A percentile compares a stretch with the other conserved stretches of the same genome.
phyloP scores from a whole-genome alignment of 305 asterid genomes.

The Caryopteris hybrid region DNA sequence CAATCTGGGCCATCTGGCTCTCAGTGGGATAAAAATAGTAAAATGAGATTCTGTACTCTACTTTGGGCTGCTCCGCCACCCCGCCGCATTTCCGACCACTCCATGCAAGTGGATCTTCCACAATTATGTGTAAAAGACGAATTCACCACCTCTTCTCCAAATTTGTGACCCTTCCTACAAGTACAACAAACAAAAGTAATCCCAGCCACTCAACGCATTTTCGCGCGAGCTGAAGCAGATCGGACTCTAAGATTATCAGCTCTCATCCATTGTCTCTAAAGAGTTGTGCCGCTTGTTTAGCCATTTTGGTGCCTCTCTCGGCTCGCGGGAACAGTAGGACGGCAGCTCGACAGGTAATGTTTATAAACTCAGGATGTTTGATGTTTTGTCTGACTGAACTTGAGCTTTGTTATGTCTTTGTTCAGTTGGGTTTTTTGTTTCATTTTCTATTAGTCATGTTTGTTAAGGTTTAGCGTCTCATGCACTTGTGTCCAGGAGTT shows the following conservation, averaged over 20 bases:
- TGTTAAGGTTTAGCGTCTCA: background rate
- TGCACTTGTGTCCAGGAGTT: background rate
- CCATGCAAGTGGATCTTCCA: too few species aligned
- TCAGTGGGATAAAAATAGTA: too few species aligned
- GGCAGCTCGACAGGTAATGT: background rate
- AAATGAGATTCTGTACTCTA: too few species aligned
- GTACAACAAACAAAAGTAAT: too few species aligned
- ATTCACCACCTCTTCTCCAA: too few species aligned
- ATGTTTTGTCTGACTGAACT: background rate
- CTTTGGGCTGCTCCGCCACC: too few species aligned
- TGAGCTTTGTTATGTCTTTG: background rate
- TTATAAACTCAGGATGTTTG: slow-evolving; percentile 5
- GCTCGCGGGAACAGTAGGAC: background rate
- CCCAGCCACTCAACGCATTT: background rate
- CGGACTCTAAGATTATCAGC: background rate
- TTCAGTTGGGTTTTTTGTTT: too few species aligned
- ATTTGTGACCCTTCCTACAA: too few species aligned
- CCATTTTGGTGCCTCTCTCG: background rate
- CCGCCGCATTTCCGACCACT: too few species aligned
- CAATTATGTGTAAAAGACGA: too few species aligned
- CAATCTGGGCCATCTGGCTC: too few species aligned
- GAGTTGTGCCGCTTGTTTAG: background rate
- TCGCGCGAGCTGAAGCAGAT: background rate
- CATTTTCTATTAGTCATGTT: too few species aligned
- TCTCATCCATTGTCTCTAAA: background rate